Evolutionary conservation across 805 yeast genomes (phyloP), one percentile per base, ranked within the genome.

Genomic region (Wickerhamomyces ciferrii): DNA sequence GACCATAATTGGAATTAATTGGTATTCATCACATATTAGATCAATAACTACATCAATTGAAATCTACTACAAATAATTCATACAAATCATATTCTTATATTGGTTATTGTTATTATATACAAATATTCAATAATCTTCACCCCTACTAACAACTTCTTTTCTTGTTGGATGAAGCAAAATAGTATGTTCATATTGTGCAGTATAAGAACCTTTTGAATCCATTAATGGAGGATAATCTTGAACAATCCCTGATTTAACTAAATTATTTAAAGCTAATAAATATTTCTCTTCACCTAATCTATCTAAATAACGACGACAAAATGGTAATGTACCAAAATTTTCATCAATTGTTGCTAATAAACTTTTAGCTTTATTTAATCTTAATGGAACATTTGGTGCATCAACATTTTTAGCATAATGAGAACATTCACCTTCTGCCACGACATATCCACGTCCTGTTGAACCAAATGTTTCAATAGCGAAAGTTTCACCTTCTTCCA

Each of bases 401-500:
- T 74, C 83, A 25, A 67, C 61, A 56, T 72, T 79, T 60, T 79
- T 74, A 29, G 95, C 90, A 62, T 94, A 94, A 69, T 94, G 99
- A 14, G 97, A 90, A 58, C 92, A 85, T 68, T 94, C 99, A 41
- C 99, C 99, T 50, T 81, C 84, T 8, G 81, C 71, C 42, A 83
- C 70, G 32, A 94, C 98, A 56, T 83, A 84, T 34, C 98, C 99
- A 48, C 85, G 79, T 51, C 99, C 99, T 2, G 99, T 94, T 39
- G 96, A 79, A 13, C 99, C 99, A 61, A 94, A 94, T 3, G 99
- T 94, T 70, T 94, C 99, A 61, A 94, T 92, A 50, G 99, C 99
- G 73, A 88, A 92, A 2, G 89, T 84, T 67, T 94, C 99, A 52
- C 97, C 97, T 71, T 94, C 99, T 66, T 94, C 99, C 97, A 94